Percentiles rank a stretch among this genome's conserved stretches.
Conservation (phyloP, 495 filamentous ascomycete species). For the Penicillium angulare region DNA sequence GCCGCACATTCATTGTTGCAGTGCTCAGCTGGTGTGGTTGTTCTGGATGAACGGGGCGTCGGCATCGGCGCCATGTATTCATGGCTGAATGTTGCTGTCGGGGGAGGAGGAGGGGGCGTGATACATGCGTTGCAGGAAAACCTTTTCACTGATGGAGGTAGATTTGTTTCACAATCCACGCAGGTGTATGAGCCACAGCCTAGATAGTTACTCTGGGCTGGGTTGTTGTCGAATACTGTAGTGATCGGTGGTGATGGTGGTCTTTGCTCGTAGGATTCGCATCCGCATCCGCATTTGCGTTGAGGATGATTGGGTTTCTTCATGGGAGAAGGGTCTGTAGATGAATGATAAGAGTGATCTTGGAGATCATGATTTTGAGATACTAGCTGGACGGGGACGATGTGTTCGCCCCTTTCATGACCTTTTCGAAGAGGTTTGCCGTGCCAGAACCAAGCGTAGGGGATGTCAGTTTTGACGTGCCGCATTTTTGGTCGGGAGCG, state of each 20-base stretch:
- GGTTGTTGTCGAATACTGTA: neutral
- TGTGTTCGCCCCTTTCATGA: constrained; percentile 1
- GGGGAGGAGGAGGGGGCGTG: neutral
- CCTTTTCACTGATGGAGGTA: neutral
- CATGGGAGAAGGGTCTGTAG: neutral
- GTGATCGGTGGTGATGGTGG: neutral
- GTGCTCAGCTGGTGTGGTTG: neutral
- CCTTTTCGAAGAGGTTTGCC: constrained; percentile 21
- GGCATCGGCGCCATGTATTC: too few relatives aligned
- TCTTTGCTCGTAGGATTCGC: neutral
- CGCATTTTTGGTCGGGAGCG: neutral
- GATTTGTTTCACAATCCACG: neutral
- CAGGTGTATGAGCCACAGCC: neutral
- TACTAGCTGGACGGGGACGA: neutral
- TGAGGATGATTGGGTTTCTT: neutral
- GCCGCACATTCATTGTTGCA: neutral
- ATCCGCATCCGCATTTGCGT: constrained; percentile 2
- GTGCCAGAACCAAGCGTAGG: constrained; percentile 16
- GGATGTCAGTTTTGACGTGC: constrained; percentile 1
- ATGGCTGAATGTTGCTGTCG: neutral
- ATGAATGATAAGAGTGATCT: neutral
- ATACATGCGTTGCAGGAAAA: neutral
- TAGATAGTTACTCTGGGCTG: neutral
- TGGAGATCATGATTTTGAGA: neutral
- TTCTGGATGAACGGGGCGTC: neutral